These are phyloP conservation scores for Tolypocladium capitatum DNA, from an alignment of 2,329 filamentous ascomycete genomes.

Conservation along the genomic window DNA sequence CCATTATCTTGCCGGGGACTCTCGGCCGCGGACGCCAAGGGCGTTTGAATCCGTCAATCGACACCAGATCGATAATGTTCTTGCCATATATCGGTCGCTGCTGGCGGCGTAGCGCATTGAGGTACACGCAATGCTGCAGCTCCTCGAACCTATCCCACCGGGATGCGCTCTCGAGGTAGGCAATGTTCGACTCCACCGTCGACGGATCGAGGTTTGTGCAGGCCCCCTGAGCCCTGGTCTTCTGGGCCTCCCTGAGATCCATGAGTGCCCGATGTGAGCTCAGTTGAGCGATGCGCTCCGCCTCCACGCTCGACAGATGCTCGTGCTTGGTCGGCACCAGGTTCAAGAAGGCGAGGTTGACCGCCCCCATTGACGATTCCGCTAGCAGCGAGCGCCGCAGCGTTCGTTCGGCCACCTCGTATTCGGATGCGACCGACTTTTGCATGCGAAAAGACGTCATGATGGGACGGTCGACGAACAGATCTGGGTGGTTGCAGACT, in stretches of 20 bases:
- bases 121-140: constrained; percentile 65
- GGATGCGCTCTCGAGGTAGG: constrained; percentile 57
- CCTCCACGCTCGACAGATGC: constrained; percentile 39
- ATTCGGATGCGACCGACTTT: constrained; percentile 62
- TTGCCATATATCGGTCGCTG: constrained; percentile 71
- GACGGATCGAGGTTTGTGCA: constrained; percentile 47
- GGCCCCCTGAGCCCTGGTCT: constrained; percentile 42
- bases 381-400: constrained; percentile 54
- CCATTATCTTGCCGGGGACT: constrained; percentile 48
- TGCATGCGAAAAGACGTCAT: constrained; percentile 93
- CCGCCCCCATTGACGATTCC: constrained; percentile 45
- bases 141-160: constrained; percentile 62
- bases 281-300: constrained; percentile 47
- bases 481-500: constrained; percentile 95
- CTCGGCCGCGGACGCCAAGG: constrained; percentile 48
- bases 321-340: constrained; percentile 63
- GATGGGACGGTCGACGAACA: constrained; percentile 91
- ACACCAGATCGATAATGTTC: constrained; percentile 62
- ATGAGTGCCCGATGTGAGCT: constrained; percentile 58
- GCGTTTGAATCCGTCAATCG: constrained; percentile 45
- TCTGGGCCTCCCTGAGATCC: constrained; percentile 60
- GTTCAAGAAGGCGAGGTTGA: constrained; percentile 67
- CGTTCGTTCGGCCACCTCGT: constrained; percentile 56
- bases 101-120: constrained; percentile 70
- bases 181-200: constrained; percentile 55